These are phyloP conservation scores for Alternaria infectoria DNA, from an alignment of 2,329 filamentous ascomycete genomes.

Conservation along the genomic window DNA sequence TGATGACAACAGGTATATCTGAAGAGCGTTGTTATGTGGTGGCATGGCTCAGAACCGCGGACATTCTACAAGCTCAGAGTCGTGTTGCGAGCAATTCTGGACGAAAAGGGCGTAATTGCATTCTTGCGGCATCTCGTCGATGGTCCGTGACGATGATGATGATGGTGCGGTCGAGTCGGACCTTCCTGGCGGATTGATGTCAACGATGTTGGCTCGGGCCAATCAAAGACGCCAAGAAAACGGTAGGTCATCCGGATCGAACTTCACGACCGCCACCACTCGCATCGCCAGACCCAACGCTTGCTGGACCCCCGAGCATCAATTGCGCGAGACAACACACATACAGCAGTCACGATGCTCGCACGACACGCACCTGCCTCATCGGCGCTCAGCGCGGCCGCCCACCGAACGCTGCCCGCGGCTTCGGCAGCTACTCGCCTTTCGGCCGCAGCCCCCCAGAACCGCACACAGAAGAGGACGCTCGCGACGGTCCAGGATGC, in stretches of 20 bases:
- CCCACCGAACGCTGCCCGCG: conserved; percentile 51
- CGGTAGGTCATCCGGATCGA: conserved; percentile 24
- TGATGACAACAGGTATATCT: accelerated
- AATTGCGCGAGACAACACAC: conserved; percentile 45
- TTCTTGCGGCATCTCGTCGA: background rate
- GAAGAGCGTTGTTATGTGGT: no score
- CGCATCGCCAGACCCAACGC: conserved; percentile 33
- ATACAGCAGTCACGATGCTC: conserved; percentile 47
- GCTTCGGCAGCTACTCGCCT: conserved; percentile 47
- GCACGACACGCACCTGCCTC: conserved; percentile 49
- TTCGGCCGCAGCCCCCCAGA: conserved; percentile 51
- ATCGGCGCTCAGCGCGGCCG: conserved; percentile 49
- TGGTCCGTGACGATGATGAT: background rate
- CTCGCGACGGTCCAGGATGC: conserved; percentile 66
- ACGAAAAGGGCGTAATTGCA: background rate
- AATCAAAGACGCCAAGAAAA: conserved; percentile 27
- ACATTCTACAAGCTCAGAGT: background rate
- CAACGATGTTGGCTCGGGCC: conserved; percentile 23
- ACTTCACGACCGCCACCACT: conserved; percentile 41
- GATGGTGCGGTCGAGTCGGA: conserved; percentile 3
- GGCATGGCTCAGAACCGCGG: no score
- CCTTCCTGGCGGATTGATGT: conserved; percentile 24
- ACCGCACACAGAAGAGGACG: conserved; percentile 65
- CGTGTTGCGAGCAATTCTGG: background rate
- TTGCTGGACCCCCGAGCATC: conserved; percentile 40